These are phyloP conservation scores for Hypoxylon intermedium DNA, from an alignment of 495 filamentous ascomycete species.

Conservation along the genomic window DNA sequence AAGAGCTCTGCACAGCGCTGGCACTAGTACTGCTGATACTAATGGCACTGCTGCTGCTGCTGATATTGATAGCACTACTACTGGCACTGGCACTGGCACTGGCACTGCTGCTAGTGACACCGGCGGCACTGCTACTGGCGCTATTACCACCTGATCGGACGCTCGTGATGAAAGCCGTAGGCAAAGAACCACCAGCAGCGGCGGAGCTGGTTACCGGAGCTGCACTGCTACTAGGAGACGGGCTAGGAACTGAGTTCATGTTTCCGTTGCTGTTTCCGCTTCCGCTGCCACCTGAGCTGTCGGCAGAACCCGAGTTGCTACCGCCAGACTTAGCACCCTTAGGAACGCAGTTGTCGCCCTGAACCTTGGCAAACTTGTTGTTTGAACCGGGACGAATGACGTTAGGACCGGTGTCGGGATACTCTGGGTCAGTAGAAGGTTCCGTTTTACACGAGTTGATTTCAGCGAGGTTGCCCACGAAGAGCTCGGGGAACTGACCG, in stretches of 20 bases:
- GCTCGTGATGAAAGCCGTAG: slow-evolving; percentile 15
- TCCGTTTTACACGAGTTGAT: slow-evolving; percentile 62
- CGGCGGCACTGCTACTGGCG: not conserved
- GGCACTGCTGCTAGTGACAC: too few relatives aligned
- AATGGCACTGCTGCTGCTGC: too few relatives aligned
- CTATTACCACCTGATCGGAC: not conserved
- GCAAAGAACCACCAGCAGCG: not conserved
- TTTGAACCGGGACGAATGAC: slow-evolving; percentile 49
- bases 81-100: too few relatives aligned
- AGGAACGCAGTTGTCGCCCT: slow-evolving; percentile 31
- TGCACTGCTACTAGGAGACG: not conserved
- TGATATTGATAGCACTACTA: too few relatives aligned
- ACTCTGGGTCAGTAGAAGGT: slow-evolving; percentile 54
- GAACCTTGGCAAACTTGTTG: slow-evolving; percentile 23
- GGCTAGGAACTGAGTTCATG: not conserved
- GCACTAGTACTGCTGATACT: too few relatives aligned
- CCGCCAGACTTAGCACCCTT: slow-evolving; percentile 34
- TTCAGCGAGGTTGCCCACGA: slow-evolving; percentile 72
- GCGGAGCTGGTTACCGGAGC: not conserved
- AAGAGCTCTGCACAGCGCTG: too few relatives aligned
- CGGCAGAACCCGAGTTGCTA: not conserved
- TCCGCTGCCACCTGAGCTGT: not conserved
- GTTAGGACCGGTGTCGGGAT: slow-evolving; percentile 63
- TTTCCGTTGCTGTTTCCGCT: not conserved
- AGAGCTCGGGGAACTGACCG: slow-evolving; percentile 75